phyloP scores from a whole-genome alignment of 2,329 filamentous ascomycete species.

The Dactylonectria estremocensis region DNA sequence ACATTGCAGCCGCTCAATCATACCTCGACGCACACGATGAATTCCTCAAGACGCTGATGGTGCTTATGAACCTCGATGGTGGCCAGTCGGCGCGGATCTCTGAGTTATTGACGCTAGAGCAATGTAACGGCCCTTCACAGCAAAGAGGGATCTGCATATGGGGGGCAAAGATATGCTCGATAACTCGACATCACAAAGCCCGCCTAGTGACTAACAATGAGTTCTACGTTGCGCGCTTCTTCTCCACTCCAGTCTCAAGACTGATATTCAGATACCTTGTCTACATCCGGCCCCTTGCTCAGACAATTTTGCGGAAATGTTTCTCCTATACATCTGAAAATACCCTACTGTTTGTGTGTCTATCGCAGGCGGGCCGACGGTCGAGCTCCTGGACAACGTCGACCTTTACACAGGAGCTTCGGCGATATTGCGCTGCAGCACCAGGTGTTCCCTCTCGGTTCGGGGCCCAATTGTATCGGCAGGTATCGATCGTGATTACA shows the following conservation, averaged over 20 bases:
- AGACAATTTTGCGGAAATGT: constrained; percentile 16
- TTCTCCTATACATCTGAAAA: background rate
- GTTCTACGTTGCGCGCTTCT: constrained; percentile 23
- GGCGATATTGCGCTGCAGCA: background rate
- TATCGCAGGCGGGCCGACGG: background rate
- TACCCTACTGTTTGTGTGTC: background rate
- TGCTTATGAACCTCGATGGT: constrained; percentile 12
- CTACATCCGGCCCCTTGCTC: constrained; percentile 15
- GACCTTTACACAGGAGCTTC: constrained; percentile 7
- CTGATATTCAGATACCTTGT: constrained; percentile 18
- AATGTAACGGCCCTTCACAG: background rate
- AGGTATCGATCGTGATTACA: constrained; percentile 15
- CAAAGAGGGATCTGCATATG: background rate
- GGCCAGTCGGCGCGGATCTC: constrained; percentile 14
- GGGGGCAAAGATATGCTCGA: background rate
- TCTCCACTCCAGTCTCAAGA: constrained; percentile 5
- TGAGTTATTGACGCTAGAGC: constrained; percentile 11
- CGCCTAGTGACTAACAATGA: constrained; percentile 7
- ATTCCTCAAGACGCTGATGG: constrained; percentile 13
- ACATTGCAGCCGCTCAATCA: constrained; percentile 6
- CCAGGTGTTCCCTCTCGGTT: background rate
- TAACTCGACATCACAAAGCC: constrained; percentile 16
- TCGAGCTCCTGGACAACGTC: background rate
- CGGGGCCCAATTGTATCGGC: constrained; percentile 4
- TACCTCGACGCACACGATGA: constrained; percentile 11